phyloP scores from a whole-genome alignment of 139 green algal genomes.

The Pedinophyceae sp. region DNA sequence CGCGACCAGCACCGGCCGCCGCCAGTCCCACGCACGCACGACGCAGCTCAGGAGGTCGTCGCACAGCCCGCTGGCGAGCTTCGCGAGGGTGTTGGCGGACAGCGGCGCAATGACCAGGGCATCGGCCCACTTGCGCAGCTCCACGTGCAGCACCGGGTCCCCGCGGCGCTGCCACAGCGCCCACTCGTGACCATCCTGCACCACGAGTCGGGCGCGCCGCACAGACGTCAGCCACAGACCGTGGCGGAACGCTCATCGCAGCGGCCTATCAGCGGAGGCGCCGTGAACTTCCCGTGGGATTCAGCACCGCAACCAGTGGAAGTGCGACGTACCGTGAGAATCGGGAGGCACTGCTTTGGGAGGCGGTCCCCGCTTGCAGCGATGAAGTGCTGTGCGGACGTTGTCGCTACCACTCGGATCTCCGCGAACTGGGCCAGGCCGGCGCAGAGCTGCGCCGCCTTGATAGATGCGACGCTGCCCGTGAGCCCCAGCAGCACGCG shows the following conservation, averaged over 20 bases:
- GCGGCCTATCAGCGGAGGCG: too few species aligned
- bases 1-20: conserved; percentile 52
- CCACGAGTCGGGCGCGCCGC: not conserved
- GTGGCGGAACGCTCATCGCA: not conserved
- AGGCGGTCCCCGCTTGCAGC: not conserved
- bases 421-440: not conserved
- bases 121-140: conserved; percentile 81
- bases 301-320: too few species aligned
- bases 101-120: conserved; percentile 78
- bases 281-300: too few species aligned
- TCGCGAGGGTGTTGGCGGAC: conserved; percentile 88
- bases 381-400: not conserved
- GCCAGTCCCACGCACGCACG: conserved; percentile 77
- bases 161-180: conserved; percentile 15
- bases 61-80: conserved; percentile 54
- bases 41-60: conserved; percentile 92
- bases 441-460: not conserved
- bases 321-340: too few species aligned
- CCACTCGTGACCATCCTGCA: not conserved
- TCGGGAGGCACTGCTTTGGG: too few species aligned
- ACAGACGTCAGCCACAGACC: not conserved
- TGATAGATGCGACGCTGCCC: not conserved
- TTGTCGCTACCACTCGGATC: not conserved
- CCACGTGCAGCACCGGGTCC: conserved; percentile 85
- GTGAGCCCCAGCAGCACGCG: not conserved